A percentile compares a stretch with the other conserved stretches of the same genome.
Evolutionary conservation across 2,329 filamentous ascomycete species (phyloP).

Genomic region (Pestalotiopsis sp.): DNA sequence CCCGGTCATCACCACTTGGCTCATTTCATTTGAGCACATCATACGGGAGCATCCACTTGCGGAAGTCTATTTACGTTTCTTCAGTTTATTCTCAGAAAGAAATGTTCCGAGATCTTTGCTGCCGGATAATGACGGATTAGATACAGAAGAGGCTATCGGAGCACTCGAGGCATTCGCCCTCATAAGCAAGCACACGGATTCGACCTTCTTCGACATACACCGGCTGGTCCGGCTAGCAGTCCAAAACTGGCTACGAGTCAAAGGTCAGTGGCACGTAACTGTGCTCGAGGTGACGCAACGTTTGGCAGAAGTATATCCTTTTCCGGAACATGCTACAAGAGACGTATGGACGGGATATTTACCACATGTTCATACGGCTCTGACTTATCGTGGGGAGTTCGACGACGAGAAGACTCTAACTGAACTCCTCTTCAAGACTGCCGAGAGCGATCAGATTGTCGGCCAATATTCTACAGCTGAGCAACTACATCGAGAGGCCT

Average conservation of each 20-base stretch:
- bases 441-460: neutral
- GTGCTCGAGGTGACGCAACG: neutral
- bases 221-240: constrained; percentile 13
- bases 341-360: constrained; percentile 9
- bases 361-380: neutral
- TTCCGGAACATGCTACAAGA: neutral
- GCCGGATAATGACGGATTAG: neutral
- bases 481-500: neutral
- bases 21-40: constrained; percentile 14
- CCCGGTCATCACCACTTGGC: constrained; percentile 32
- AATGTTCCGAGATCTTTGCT: neutral
- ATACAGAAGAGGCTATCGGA: neutral
- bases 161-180: neutral
- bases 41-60: neutral
- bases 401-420: neutral
- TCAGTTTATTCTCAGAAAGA: neutral
- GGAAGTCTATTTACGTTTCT: neutral
- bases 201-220: neutral
- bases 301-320: constrained; percentile 1
- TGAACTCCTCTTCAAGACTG: neutral
- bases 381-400: neutral
- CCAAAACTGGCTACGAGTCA: constrained; percentile 12
- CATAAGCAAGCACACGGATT: neutral
- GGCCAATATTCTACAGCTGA: neutral
- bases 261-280: constrained; percentile 5